Base-by-base conservation (phyloP, 2,329 filamentous ascomycete genomes). In the Hymenotorrendiella dingleyae region DNA sequence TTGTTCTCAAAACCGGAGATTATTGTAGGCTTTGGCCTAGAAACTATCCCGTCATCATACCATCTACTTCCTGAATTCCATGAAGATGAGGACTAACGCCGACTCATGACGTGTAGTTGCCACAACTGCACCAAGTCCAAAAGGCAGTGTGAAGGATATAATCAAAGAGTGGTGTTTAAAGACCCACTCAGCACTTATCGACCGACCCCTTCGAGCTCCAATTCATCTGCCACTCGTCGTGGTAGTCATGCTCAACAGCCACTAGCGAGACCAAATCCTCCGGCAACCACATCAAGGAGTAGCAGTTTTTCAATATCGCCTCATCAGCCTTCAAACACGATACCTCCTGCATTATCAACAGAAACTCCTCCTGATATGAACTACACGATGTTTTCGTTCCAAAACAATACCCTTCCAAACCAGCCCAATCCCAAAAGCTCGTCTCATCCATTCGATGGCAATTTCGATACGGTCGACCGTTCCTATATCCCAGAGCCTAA, bases 71-170 rank as follows among this genome's bases (percentile, higher is more conserved):
- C n/a, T n/a, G n/a, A n/a, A n/a, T n/a, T n/a, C n/a, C n/a, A n/a
- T n/a, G n/a, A n/a, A n/a, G n/a, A n/a, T n/a, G n/a, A n/a, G n/a
- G n/a, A n/a, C n/a, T n/a, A n/a, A n/a, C n/a, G n/a, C n/a, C n/a
- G n/a, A n/a, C n/a, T n/a, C n/a, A n/a, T n/a, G n/a, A n/a, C n/a
- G n/a, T n/a, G n/a, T n/a, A n/a, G n/a, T n/a, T n/a, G 87, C 65
- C 80, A 75, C 58, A 94, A 94, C 59, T 94, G 87, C 66, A 80
- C 85, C 67, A 93, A 91, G 60, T 91, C 86, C 14, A 91, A 90
- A 64, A 76, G 87, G 11, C 72, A 80, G 52, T 94, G 87, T 62
- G 86, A 93, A 63, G 87, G 87, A 40, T 93, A 93, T 62, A 88
- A 80, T 54, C 84, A 87, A 62, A 78, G 84, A 35, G 80, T 93